A percentile compares a stretch with the other conserved stretches of the same genome.
Evolutionary conservation across 495 filamentous ascomycete species (phyloP).

Genomic region (Gamarada debralockiae): DNA sequence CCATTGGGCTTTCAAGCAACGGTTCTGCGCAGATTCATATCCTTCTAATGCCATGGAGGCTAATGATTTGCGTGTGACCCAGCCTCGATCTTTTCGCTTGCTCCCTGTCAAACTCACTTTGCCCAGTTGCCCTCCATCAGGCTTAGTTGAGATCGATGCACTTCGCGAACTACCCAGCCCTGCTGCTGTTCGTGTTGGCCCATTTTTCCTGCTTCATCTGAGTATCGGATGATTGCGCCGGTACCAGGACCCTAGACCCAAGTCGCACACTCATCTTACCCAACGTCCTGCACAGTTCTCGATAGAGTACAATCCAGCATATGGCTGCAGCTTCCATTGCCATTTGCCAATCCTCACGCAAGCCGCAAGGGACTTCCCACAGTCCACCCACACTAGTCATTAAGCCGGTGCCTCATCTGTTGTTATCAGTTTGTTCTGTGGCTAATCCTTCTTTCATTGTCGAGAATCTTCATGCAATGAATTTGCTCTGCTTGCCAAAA

Average conservation of each 20-base stretch:
- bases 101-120: slow-evolving; percentile 14
- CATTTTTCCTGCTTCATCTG: slow-evolving; percentile 23
- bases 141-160: slow-evolving; percentile 22
- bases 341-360: slow-evolving; percentile 20
- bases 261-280: slow-evolving; percentile 24
- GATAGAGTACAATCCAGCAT: slow-evolving; percentile 20
- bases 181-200: slow-evolving; percentile 19
- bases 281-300: slow-evolving; percentile 20
- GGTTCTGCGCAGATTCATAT: slow-evolving; percentile 21
- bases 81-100: slow-evolving; percentile 22
- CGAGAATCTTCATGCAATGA: neutral
- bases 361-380: slow-evolving; percentile 7
- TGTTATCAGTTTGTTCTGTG: slow-evolving; percentile 16
- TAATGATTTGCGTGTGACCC: slow-evolving; percentile 22
- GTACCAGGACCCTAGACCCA: slow-evolving; percentile 15
- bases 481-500: neutral
- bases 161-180: slow-evolving; percentile 17
- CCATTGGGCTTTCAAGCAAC: slow-evolving; percentile 20
- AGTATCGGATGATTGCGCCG: slow-evolving; percentile 26
- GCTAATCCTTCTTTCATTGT: slow-evolving; percentile 16
- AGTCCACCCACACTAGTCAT: slow-evolving; percentile 15
- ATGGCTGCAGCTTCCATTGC: slow-evolving; percentile 14
- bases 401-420: slow-evolving; percentile 16
- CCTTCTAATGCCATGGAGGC: slow-evolving; percentile 11
- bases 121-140: slow-evolving; percentile 8